These are phyloP conservation scores for Yarrowia sp. DNA, from an alignment of 805 yeast genomes.

Conservation along the genomic window DNA sequence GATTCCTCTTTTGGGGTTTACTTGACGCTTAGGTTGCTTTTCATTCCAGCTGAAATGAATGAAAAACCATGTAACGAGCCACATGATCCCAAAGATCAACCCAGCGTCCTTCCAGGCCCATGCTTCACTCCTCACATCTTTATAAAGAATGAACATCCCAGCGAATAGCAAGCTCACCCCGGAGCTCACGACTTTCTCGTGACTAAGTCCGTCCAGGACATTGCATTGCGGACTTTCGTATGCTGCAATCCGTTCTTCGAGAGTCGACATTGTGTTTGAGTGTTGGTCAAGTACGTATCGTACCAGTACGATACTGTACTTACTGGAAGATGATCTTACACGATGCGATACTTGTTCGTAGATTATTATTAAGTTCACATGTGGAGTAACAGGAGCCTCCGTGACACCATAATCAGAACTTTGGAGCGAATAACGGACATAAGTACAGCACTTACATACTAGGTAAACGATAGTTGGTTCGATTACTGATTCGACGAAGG, in stretches of 20 bases:
- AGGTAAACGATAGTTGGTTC: no score
- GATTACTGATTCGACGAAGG: no score
- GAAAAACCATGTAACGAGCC: neutral
- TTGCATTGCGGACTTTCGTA: conserved; percentile 3
- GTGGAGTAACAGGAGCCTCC: no score
- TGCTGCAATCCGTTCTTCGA: conserved; percentile 7
- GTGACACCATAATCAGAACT: no score
- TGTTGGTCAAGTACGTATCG: neutral
- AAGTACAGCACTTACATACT: no score
- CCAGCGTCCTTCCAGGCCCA: neutral
- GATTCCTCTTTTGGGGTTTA: neutral
- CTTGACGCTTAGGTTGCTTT: neutral
- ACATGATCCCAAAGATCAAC: neutral
- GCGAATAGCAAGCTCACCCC: neutral
- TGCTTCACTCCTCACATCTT: neutral
- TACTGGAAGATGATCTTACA: no score
- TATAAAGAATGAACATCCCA: neutral
- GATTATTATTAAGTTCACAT: neutral
- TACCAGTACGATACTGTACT: no score
- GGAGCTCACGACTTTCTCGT: neutral
- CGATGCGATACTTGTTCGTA: no score
- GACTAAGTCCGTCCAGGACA: neutral
- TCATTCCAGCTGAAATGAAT: neutral
- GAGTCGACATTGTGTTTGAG: neutral
- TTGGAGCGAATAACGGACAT: no score